Base-by-base conservation (phyloP, 768 basidiomycete genomes). In the Boletus sp. region DNA sequence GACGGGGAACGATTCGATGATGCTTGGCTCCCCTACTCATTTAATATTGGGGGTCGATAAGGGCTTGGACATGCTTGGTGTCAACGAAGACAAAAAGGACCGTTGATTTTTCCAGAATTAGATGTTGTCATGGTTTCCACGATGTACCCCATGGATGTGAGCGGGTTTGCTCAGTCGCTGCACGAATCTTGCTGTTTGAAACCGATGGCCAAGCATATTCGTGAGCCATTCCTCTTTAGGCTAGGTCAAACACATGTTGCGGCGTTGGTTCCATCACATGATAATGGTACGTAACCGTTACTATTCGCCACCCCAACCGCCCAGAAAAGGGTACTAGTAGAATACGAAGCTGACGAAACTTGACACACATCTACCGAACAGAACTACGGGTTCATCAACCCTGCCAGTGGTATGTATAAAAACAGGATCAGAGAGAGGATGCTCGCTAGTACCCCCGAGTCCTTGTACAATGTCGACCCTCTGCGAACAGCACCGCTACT, bases 401-500 rank as follows among this genome's bases (percentile, higher is more conserved):
- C 24, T 41, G 45, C 35, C 24, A 24, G 24, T 5, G 24, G 18
- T 6, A n/a, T 53, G 52, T 32, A 64, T 61, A 64, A 62, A 52
- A 50, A 18, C 33, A 36, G 14, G 24, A 15, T 44, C 32, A 24
- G 1, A 18, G 12, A 20, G 7, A 36, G n/a, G 40, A 5, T 7
- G 10, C 11, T 36, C 15, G 8, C 17, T n/a, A 32, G 9, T 46
- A 6, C 15, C 36, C 33, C 9, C 47, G n/a, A n/a, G 9, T 44
- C 28, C 41, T 24, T 6, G 40, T 5, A 39, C 48, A 5, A 71
- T 71, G 70, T 52, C 33, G 30, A 47, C 46, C 32, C 53, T 60
- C 18, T 57, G 39, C 29, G 24, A n/a, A 11, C 56, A 24, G 0
- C 83, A 85, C 61, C 87, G 85, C 80, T 72, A 74, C 58, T 86